Evolutionary conservation across 2,329 filamentous ascomycete genomes (phyloP), one percentile per base, ranked within the genome.

Genomic region (Aspergillus uvarum): DNA sequence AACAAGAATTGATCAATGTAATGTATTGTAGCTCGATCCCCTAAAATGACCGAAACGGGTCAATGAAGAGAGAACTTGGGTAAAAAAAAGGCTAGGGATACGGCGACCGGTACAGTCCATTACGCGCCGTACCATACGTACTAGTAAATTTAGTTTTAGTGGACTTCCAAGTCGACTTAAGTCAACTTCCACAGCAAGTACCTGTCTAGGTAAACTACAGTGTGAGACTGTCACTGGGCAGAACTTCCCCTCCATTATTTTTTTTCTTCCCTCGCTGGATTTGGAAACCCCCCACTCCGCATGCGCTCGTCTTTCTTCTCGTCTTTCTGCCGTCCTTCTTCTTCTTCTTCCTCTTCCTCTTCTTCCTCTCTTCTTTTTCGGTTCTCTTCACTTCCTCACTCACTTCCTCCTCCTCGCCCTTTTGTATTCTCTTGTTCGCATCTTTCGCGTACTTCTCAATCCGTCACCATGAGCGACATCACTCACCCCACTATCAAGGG

Each of bases 401-500:
- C 57, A 60, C 53, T 66, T 61, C 67, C 24, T 64, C 61, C 58
- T 66, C 64, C 60, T 56, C 14, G 38, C n/a, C 51, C 50, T 63
- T 59, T 61, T 56, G 59, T 59, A 54, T 58, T 59, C 60, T 54
- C 53, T 48, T 48, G 55, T 63, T 51, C 26, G 57, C 57, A 32
- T 59, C 54, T 58, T 63, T 60, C 57, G 61, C 64, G 58, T 49
- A 56, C 38, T 62, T 65, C 61, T 49, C 66, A 64, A 55, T 63
- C 63, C 54, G 58, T 65, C 77, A 86, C 73, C 72, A 91, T 91
- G 88, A 80, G 82, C 78, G 85, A 90, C 74, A 85, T 90, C 78
- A 84, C 83, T 68, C 89, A 91, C 83, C 86, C 87, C 76, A 91
- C 89, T 75, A 91, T 91, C 83, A 85, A 90, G 81, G 87, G 87